Percentiles rank a stretch among this genome's conserved stretches.
phyloP scores from a whole-genome alignment of 2,329 filamentous ascomycete species.

The Stemphylium beticola region DNA sequence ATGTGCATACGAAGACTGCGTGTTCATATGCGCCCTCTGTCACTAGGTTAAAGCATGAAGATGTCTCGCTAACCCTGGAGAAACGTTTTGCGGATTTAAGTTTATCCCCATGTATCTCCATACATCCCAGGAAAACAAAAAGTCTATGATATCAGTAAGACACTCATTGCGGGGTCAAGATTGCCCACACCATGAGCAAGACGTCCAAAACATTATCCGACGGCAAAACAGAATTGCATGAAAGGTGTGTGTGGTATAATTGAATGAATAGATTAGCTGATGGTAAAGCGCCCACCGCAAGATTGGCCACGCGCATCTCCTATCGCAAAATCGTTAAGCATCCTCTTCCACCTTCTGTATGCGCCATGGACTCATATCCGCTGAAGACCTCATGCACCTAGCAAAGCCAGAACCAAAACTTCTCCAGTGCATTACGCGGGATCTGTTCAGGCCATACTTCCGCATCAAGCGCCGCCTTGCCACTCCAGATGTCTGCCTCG shows the following conservation, averaged over 20 bases:
- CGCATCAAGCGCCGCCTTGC: conserved; percentile 56
- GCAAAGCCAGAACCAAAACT: conserved; percentile 57
- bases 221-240: too few species aligned
- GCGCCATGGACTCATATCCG: background rate
- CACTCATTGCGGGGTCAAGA: background rate
- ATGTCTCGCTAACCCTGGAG: background rate
- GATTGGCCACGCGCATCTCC: too few species aligned
- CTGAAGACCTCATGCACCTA: conserved; percentile 23
- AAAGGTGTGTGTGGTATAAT: too few species aligned
- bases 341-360: too few species aligned
- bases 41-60: background rate
- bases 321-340: too few species aligned
- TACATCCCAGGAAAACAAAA: background rate
- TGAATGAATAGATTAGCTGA: background rate
- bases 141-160: background rate
- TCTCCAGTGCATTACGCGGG: conserved; percentile 54
- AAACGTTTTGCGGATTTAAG: background rate
- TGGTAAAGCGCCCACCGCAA: background rate
- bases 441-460: conserved; percentile 53
- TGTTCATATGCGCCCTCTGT: background rate
- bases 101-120: background rate
- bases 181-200: background rate
- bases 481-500: conserved; percentile 55
- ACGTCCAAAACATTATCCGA: background rate
- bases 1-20: background rate